Evolutionary conservation across 768 basidiomycete genomes (phyloP).

Genomic region (Rhodotorula graminis): DNA sequence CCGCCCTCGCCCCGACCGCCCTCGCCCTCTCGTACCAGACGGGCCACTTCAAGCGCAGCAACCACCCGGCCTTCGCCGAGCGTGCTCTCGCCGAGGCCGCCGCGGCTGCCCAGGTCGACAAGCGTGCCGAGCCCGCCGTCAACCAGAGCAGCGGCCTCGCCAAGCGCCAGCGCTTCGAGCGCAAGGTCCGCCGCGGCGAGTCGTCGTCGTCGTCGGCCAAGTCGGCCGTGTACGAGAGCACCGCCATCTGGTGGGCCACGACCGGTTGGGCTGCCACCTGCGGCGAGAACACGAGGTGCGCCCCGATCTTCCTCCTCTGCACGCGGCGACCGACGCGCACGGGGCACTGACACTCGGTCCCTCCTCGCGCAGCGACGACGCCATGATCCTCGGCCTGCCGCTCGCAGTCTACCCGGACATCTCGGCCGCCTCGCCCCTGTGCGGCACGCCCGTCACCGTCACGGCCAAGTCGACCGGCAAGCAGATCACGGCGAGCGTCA

Average conservation of each 20-base stretch:
- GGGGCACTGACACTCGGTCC: not conserved
- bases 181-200: constrained; percentile 8
- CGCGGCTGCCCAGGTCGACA: not conserved
- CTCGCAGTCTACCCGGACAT: constrained; percentile 23
- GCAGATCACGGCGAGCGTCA: constrained; percentile 17
- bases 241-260: constrained; percentile 32
- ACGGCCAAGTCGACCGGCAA: constrained; percentile 21
- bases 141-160: constrained; percentile 1
- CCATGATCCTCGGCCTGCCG: constrained; percentile 20
- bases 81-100: too few relatives aligned
- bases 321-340: too few relatives aligned
- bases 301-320: not conserved
- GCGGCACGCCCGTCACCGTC: constrained; percentile 12
- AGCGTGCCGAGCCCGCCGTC: not conserved
- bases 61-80: not conserved
- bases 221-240: constrained; percentile 7
- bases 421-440: constrained; percentile 11
- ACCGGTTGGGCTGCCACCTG: constrained; percentile 25
- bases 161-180: not conserved
- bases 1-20: not conserved
- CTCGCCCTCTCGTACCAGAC: not conserved
- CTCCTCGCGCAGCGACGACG: not conserved
- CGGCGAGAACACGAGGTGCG: constrained; percentile 15
- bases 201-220: not conserved
- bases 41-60: not conserved